Evolutionary conservation across 2,329 filamentous ascomycete species (phyloP), one percentile per base, ranked within the genome.

Genomic region (Cadophora gregata): DNA sequence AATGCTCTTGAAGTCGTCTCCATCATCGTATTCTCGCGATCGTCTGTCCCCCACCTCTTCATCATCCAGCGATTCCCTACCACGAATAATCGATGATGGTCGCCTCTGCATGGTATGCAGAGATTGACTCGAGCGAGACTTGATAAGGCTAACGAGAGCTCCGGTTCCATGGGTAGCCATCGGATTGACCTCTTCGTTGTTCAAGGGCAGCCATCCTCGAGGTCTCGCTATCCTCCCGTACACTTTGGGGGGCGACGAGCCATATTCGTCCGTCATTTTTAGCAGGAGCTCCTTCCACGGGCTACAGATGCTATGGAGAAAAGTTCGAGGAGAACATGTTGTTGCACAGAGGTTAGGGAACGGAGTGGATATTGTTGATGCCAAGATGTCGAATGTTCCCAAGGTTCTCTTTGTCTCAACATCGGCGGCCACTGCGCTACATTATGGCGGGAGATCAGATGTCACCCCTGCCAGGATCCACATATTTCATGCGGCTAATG

Each of bases 91-190:
- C 12, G 63, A 69, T 8, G 74, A 72, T 10, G 64, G 48, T 24
- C 71, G 63, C 8, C 72, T 71, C 31, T 67, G 65, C 19, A 70
- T 47, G 1, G 38, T 67, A 6, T 66, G 60, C 21, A 76, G 60
- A 27, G 75, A 76, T 14, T 71, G 62, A 53, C 67, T 72, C 8
- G 75, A 76, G n/a, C 72, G 72, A 6, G 71, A 72, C 33, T 67
- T 74, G 29, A 78, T 77, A 7, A 78, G 69, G 25, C 50, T 71
- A 8, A 65, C 72, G 10, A 78, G 64, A 19, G 68, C 65, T 9
- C 76, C 76, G 42, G 72, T 62, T 19, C 76, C 76, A 58, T 77
- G 76, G 24, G 73, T 74, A 12, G 69, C 68, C 73, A 77, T 73
- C 31, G 75, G 74, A 53, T 65, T 76, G 2, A 62, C 61, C 62